Base-by-base conservation (phyloP, 805 yeast genomes). In the Saccharomyces cerevisiae region DNA sequence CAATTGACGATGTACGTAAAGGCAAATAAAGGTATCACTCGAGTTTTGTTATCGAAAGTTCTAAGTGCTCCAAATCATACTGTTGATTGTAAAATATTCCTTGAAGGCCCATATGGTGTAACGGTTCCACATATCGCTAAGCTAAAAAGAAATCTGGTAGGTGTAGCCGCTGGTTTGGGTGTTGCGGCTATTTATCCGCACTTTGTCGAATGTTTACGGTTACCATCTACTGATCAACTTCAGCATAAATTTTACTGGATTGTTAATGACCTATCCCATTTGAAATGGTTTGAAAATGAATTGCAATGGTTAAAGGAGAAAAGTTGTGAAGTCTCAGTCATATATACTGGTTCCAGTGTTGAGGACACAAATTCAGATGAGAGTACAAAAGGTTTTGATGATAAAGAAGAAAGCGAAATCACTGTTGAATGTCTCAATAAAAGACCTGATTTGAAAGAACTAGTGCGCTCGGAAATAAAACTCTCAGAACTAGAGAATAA, bases 31-130 rank as follows among this genome's bases (percentile, higher is more conserved):
- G 89, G 89, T 55, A 67, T 81, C 52, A 82, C 89, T 14, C 74
- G 66, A 52, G 71, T 70, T 32, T 60, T 80, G 27, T 68, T 72
- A 41, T 62, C 65, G 24, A 66, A 68, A 50, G 57, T 76, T 13
- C 31, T 60, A 24, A 65, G 58, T 55, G 54, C 72, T 64, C 36
- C 73, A 62, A 49, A 71, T 56, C 53, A 66, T 51, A 32, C 62
- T 56, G 67, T 69, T 47, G 48, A 56, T 53, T 63, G 74, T 53
- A 71, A 71, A 58, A 74, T 80, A 17, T 70, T 76, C 29, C 63
- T 82, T 11, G 89, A 84, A 62, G 89, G 89, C 0, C 84, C 87
- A 2, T 84, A 84, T 60, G 88, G 88, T 1, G 66, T 68, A 22
- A 62, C 64, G 14, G 62, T 73, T 2, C 77, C 77, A 28, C 70